Percentiles rank a stretch among this genome's conserved stretches.
phyloP scores from a whole-genome alignment of 495 filamentous ascomycete species.

The Penicillium cataractarum region DNA sequence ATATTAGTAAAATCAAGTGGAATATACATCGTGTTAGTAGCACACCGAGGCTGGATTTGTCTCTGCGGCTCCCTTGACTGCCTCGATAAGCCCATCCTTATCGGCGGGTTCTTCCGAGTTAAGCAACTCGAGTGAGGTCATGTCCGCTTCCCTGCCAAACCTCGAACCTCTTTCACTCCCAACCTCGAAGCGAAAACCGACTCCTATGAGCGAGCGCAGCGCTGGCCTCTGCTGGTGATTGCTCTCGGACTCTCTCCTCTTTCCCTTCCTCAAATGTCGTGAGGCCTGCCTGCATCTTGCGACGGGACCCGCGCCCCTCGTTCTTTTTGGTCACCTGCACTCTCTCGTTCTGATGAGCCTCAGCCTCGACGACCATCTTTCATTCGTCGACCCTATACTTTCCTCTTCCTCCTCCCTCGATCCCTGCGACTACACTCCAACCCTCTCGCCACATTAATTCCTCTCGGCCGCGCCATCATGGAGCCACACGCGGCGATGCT shows the following conservation, averaged over 20 bases:
- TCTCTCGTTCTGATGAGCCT: conserved; percentile 10
- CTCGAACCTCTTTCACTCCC: conserved; percentile 8
- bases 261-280: conserved; percentile 22
- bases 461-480: conserved; percentile 32
- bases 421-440: not conserved
- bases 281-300: conserved; percentile 15
- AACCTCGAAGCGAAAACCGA: conserved; percentile 1
- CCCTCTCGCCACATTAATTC: not conserved
- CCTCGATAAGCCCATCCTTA: conserved; percentile 27
- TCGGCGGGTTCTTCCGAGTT: conserved; percentile 34
- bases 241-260: not conserved
- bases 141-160: conserved; percentile 10
- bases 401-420: conserved; percentile 12
- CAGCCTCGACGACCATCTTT: not conserved
- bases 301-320: conserved; percentile 20
- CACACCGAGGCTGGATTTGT: not conserved
- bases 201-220: not conserved
- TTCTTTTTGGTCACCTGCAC: conserved; percentile 19
- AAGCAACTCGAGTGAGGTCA: conserved; percentile 27
- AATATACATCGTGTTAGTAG: not conserved
- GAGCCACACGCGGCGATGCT: conserved; percentile 49
- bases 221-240: conserved; percentile 1
- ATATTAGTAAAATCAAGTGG: no score
- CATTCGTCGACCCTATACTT: not conserved
- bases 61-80: conserved; percentile 9